A percentile compares a stretch with the other conserved stretches of the same genome.
These are phyloP conservation scores for Naematelia encephala DNA, from an alignment of 768 basidiomycete genomes.

Conservation along the genomic window DNA sequence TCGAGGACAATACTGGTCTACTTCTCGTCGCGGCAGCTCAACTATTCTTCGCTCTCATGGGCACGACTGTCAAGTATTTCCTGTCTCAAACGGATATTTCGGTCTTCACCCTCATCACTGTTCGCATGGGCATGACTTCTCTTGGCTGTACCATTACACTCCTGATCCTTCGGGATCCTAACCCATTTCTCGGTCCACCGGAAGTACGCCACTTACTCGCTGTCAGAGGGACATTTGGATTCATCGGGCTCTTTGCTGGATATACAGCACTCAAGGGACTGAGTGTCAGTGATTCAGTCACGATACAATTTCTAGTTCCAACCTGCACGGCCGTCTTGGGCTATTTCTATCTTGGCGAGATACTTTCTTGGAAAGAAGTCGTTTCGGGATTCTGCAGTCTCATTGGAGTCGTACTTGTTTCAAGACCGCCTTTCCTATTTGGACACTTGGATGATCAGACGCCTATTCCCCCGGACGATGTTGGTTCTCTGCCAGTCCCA, in stretches of 20 bases:
- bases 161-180: conserved; percentile 54
- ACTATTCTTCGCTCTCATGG: conserved; percentile 61
- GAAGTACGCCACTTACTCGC: conserved; percentile 62
- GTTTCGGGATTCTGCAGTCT: conserved; percentile 68
- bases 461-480: neutral
- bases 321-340: conserved; percentile 64
- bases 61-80: conserved; percentile 63
- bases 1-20: conserved; percentile 58
- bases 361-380: conserved; percentile 58
- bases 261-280: conserved; percentile 28
- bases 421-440: conserved; percentile 72
- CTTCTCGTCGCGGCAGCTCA: conserved; percentile 61
- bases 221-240: conserved; percentile 63
- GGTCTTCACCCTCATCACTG: conserved; percentile 56
- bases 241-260: conserved; percentile 66
- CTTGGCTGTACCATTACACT: conserved; percentile 59
- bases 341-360: conserved; percentile 63
- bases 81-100: conserved; percentile 47
- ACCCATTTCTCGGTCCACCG: conserved; percentile 69
- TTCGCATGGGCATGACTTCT: conserved; percentile 64
- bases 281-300: conserved; percentile 70
- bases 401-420: conserved; percentile 73
- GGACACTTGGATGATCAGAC: conserved; percentile 47
- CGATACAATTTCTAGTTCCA: conserved; percentile 71
- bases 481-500: conserved; percentile 9